Conservation (phyloP, 192 early-diverging fungal genomes). For the Gonapodya prolifera region DNA sequence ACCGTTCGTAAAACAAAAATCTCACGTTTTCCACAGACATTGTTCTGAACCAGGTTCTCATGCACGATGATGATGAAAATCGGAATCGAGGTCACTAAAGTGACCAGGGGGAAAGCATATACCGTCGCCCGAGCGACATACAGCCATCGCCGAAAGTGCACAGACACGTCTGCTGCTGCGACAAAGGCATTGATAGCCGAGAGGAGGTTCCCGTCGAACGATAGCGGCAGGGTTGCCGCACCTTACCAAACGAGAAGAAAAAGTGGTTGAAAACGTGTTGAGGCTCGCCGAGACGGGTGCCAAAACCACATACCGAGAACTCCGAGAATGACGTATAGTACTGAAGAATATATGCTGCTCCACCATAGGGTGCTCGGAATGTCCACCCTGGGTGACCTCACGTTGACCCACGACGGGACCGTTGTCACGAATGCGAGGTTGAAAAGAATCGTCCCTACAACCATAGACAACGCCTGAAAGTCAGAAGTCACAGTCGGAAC, state of each 20-base stretch:
- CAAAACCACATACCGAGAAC: too few relatives aligned
- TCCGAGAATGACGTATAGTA: background rate
- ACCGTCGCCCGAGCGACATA: background rate
- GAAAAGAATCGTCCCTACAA: background rate
- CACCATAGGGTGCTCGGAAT: background rate
- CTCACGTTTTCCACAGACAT: background rate
- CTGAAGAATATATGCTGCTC: background rate
- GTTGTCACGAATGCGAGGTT: background rate
- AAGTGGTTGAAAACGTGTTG: too few relatives aligned
- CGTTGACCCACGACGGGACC: background rate
- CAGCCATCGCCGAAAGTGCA: background rate
- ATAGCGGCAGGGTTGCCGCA: too few relatives aligned
- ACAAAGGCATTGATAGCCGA: too few relatives aligned
- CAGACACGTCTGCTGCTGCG: too few relatives aligned
- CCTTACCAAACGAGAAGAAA: too few relatives aligned
- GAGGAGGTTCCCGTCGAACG: too few relatives aligned
- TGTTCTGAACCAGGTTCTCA: background rate
- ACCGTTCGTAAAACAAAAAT: too few relatives aligned
- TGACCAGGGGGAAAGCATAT: background rate
- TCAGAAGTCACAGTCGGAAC: too few relatives aligned
- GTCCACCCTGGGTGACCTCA: background rate
- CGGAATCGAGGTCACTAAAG: background rate
- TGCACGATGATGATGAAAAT: conserved; percentile 1
- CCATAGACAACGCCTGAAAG: background rate
- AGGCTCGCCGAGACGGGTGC: too few relatives aligned